A percentile compares a stretch with the other conserved stretches of the same genome.
Evolutionary conservation across 331 rosid genomes (phyloP).

Genomic region (Stylosanthes scabra): DNA sequence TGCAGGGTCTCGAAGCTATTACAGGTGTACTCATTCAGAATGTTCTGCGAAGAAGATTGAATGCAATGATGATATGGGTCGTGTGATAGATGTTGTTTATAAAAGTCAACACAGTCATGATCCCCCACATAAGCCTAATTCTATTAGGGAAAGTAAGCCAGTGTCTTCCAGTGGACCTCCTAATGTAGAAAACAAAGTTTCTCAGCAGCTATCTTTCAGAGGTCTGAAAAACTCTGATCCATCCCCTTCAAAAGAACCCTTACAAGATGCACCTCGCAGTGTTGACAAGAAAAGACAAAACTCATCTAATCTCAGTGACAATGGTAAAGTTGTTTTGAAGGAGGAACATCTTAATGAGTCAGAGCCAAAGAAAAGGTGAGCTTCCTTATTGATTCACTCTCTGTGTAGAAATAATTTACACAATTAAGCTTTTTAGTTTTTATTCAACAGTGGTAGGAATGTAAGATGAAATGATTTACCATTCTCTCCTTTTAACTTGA

Average conservation of each 20-base stretch:
- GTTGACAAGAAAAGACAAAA: constrained; percentile 58
- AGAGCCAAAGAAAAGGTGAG: constrained; percentile 79
- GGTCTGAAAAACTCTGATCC: constrained; percentile 49
- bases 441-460: neutral
- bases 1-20: constrained; percentile 85
- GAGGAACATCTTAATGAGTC: constrained; percentile 60
- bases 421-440: no score
- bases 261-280: constrained; percentile 42
- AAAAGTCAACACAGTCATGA: constrained; percentile 79
- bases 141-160: constrained; percentile 49
- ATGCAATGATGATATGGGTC: constrained; percentile 68
- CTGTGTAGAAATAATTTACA: neutral
- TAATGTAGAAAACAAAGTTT: constrained; percentile 34
- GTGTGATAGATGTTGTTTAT: constrained; percentile 64
- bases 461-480: constrained; percentile 32
- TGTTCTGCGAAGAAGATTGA: constrained; percentile 83
- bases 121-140: constrained; percentile 63
- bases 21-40: constrained; percentile 70
- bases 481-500: constrained; percentile 33
- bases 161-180: constrained; percentile 50
- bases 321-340: constrained; percentile 53
- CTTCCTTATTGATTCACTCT: constrained; percentile 28
- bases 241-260: constrained; percentile 53
- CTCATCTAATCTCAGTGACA: constrained; percentile 42
- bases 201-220: constrained; percentile 43